phyloP scores from a whole-genome alignment of 371 early-diverging fungal genomes.

The Saksenaea oblongispora region DNA sequence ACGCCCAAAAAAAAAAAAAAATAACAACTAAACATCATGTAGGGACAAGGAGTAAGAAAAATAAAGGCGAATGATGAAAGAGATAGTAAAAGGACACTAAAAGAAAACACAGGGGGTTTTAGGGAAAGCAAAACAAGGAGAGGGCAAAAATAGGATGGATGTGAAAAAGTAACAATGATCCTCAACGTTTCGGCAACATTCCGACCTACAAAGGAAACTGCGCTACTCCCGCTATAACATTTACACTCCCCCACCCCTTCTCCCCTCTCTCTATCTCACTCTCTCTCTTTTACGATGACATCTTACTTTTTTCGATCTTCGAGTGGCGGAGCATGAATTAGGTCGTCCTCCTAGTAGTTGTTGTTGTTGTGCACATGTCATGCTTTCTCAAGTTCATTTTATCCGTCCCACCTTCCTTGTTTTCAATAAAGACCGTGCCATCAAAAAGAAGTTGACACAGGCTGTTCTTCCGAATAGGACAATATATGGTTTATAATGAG shows the following conservation, averaged over 20 bases:
- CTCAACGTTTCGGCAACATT: not conserved
- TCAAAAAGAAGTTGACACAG: not conserved
- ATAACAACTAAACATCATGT: no score
- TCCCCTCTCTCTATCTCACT: slow-evolving; percentile 8
- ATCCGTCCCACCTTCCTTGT: not conserved
- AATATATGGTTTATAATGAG: not conserved
- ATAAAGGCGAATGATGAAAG: no score
- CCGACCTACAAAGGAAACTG: not conserved
- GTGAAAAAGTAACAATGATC: slow-evolving; percentile 1
- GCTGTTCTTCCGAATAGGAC: not conserved
- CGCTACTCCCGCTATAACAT: not conserved
- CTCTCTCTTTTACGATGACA: slow-evolving; percentile 1
- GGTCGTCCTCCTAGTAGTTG: not conserved
- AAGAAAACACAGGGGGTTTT: no score
- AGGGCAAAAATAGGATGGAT: not conserved
- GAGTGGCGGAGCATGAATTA: not conserved
- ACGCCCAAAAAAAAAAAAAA: no score
- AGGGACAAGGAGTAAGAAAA: no score
- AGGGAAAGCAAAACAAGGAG: not conserved
- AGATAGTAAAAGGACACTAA: no score
- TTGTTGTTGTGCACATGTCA: not conserved
- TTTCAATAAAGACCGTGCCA: not conserved
- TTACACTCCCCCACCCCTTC: not conserved
- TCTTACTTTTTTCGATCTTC: no score
- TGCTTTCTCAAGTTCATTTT: not conserved